Evolutionary conservation across 495 filamentous ascomycete species (phyloP), one percentile per base, ranked within the genome.

Genomic region (Corynascus novoguineensis): DNA sequence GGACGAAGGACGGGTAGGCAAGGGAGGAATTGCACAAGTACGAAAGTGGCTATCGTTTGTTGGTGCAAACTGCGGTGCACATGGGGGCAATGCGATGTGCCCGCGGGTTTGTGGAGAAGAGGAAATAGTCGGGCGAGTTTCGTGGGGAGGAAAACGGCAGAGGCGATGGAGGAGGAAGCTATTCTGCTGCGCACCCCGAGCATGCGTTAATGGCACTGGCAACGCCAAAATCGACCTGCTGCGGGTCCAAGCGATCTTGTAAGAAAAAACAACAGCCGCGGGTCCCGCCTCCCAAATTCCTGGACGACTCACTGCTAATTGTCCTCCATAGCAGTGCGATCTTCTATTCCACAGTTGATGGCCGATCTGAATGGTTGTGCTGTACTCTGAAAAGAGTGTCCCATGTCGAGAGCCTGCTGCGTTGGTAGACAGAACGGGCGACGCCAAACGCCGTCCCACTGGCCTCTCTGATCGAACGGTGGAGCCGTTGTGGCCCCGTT

Each of bases 171-270:
- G 25, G 32, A 50, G 52, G 62, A 57, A 61, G 63, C 60, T 65
- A 64, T 66, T 62, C 60, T 65, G 60, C 60, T 44, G 50, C 45
- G 37, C 37, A 58, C 29, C 48, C 49, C 19, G 53, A 44, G 41
- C 55, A 61, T 61, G 60, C 63, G 58, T 61, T 63, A n/a, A 68
- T 68, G 60, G 62, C 60, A 53, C 42, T 28, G 47, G 34, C 49
- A 40, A 40, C 27, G 8, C 40, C 50, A 29, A 50, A 55, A 60
- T 31, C 47, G 44, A 56, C 53, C 28, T 31, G n/a, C n/a, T n/a
- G 28, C 50, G 52, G 58, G 42, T 42, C 50, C 50, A 44, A 29
- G 38, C 22, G 48, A 27, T 19, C 34, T 17, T n/a, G 14, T 2
- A 5, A 24, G 34, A 15, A 14, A 1, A 11, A 34, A n/a, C 19